phyloP scores from a whole-genome alignment of 495 filamentous ascomycete genomes.

The Glutinoglossum americanum region DNA sequence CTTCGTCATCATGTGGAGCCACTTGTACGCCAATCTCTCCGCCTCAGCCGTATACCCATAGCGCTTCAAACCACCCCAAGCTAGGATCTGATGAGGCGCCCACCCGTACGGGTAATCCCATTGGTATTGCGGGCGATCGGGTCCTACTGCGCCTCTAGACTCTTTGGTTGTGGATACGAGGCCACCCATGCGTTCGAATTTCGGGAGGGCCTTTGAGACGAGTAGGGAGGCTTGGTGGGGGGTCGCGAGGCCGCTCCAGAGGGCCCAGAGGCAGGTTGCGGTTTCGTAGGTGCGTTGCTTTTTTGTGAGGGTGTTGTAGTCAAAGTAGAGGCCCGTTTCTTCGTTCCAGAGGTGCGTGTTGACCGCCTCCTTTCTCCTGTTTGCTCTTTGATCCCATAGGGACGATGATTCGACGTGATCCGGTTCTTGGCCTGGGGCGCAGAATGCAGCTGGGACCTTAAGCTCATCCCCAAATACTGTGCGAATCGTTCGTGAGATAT shows the following conservation, averaged over 20 bases:
- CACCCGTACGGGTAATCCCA: conserved; percentile 98
- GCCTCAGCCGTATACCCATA: conserved; percentile 82
- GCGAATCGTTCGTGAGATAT: conserved; percentile 69
- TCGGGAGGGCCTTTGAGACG: conserved; percentile 55
- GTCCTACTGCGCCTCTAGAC: conserved; percentile 54
- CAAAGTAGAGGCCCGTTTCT: conserved; percentile 82
- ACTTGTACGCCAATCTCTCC: conserved; percentile 74
- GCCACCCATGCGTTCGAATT: conserved; percentile 70
- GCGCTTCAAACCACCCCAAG: conserved; percentile 74
- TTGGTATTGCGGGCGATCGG: conserved; percentile 79
- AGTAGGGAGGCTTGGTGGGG: conserved; percentile 59
- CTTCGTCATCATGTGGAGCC: conserved; percentile 94
- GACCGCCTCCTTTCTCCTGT: conserved; percentile 54
- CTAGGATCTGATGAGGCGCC: conserved; percentile 96
- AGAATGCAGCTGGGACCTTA: conserved; percentile 58
- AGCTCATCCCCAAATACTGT: conserved; percentile 61
- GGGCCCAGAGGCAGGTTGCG: conserved; percentile 85
- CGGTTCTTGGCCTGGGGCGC: conserved; percentile 30
- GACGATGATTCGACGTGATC: conserved; percentile 55
- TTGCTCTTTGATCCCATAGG: conserved; percentile 69
- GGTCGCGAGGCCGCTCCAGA: conserved; percentile 76
- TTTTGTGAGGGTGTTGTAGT: conserved; percentile 72
- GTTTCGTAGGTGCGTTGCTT: conserved; percentile 61
- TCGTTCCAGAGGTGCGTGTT: conserved; percentile 85
- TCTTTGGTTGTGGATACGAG: conserved; percentile 75